phyloP scores from a whole-genome alignment of 1,139 yeast species.

The Lodderomyces theae region DNA sequence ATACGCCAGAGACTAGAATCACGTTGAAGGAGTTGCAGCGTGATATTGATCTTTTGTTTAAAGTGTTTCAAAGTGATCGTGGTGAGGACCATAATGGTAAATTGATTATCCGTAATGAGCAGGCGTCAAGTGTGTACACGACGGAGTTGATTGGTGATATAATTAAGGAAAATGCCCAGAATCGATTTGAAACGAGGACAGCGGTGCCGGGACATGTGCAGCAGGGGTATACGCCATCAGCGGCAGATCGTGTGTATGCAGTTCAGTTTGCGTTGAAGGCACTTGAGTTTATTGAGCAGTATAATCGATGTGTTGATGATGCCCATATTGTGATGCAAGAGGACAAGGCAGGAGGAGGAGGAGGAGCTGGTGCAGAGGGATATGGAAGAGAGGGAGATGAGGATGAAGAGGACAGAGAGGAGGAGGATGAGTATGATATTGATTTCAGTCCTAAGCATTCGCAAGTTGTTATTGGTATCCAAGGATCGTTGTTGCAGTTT shows the following conservation, averaged over 20 bases:
- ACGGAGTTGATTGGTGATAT: slow-evolving; percentile 68
- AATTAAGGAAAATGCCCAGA: slow-evolving; percentile 62
- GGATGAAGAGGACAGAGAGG: slow-evolving; percentile 1
- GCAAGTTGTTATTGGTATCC: slow-evolving; percentile 68
- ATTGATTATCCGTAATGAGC: slow-evolving; percentile 64
- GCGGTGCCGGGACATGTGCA: slow-evolving; percentile 85
- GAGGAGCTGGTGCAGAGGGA: too few species aligned
- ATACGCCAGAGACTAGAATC: slow-evolving; percentile 88
- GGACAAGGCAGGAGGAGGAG: slow-evolving; percentile 8
- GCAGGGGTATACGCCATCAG: slow-evolving; percentile 78
- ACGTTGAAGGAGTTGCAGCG: slow-evolving; percentile 62
- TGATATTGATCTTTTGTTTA: slow-evolving; percentile 22
- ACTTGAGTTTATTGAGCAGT: slow-evolving; percentile 62
- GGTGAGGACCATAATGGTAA: slow-evolving; percentile 83
- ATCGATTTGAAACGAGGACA: slow-evolving; percentile 70
- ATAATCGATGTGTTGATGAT: slow-evolving; percentile 17
- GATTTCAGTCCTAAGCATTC: slow-evolving; percentile 9
- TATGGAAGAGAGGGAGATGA: too few species aligned
- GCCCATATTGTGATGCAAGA: slow-evolving; percentile 3
- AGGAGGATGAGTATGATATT: slow-evolving; percentile 11
- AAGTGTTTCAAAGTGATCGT: slow-evolving; percentile 64
- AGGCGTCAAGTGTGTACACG: slow-evolving; percentile 66
- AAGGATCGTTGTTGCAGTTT: slow-evolving; percentile 47
- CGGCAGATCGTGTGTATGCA: slow-evolving; percentile 73
- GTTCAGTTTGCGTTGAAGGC: slow-evolving; percentile 69